phyloP scores from a whole-genome alignment of 2,329 filamentous ascomycete genomes.

The Microcera coccophila region DNA sequence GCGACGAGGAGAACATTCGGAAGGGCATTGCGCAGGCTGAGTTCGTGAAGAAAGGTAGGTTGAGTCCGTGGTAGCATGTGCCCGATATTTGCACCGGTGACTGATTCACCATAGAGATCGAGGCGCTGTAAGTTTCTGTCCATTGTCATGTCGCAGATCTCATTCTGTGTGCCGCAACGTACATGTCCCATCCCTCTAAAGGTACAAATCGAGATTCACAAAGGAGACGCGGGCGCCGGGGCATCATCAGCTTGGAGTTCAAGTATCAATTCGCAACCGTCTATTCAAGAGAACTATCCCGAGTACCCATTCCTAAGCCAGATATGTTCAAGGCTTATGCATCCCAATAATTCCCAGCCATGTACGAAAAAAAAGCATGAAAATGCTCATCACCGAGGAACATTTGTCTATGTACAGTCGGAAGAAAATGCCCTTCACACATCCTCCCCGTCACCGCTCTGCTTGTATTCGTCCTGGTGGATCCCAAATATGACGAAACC shows the following conservation, averaged over 20 bases:
- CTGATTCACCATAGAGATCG: conserved; percentile 63
- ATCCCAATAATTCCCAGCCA: not conserved
- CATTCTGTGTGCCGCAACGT: too few species aligned
- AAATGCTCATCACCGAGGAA: not conserved
- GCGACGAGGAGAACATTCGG: conserved; percentile 70
- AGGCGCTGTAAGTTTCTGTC: conserved; percentile 77
- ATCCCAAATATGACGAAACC: not conserved
- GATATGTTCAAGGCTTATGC: not conserved
- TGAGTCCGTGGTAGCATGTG: not conserved
- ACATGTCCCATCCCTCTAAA: not conserved
- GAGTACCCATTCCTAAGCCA: not conserved
- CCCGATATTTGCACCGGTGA: not conserved
- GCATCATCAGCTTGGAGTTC: not conserved
- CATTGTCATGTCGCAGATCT: too few species aligned
- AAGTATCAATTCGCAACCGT: not conserved
- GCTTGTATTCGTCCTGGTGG: not conserved
- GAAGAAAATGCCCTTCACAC: not conserved
- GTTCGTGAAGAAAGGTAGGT: conserved; percentile 85
- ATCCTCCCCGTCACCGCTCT: not conserved
- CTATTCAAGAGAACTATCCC: not conserved
- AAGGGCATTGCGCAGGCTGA: conserved; percentile 73
- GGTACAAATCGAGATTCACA: not conserved
- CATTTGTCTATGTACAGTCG: not conserved
- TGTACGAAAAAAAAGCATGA: not conserved
- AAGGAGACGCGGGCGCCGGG: too few species aligned